phyloP scores from a whole-genome alignment of 331 rosid genomes.

The Pyracantha coccinea region DNA sequence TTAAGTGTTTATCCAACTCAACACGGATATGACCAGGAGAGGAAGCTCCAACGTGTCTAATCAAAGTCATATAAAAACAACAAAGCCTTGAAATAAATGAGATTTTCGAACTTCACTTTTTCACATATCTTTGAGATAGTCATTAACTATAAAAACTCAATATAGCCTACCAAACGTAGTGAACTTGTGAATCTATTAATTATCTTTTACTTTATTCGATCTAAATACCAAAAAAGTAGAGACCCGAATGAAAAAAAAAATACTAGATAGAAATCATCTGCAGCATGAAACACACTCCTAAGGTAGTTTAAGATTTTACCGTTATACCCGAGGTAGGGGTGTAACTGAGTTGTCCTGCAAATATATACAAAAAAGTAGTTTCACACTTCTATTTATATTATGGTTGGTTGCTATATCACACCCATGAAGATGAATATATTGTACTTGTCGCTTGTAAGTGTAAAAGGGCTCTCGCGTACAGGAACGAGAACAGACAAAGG shows the following conservation, averaged over 20 bases:
- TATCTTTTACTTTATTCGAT: no score
- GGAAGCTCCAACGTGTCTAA: not conserved
- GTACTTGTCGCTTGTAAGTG: not conserved
- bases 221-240: not conserved
- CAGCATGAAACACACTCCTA: not conserved
- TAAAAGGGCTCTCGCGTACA: not conserved
- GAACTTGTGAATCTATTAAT: not conserved
- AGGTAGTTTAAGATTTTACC: not conserved
- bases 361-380: not conserved
- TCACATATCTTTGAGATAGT: not conserved
- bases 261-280: not conserved
- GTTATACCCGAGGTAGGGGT: not conserved
- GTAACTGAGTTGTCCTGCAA: not conserved
- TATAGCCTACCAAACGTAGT: not conserved
- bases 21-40: not conserved
- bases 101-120: not conserved
- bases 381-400: no score
- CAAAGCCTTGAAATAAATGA: not conserved
- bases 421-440: not conserved
- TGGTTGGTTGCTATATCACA: not conserved
- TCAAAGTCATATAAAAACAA: not conserved
- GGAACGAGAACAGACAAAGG: conserved; percentile 38
- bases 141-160: not conserved
- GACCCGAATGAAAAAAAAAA: not conserved
- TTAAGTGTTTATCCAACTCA: not conserved